These are phyloP conservation scores for Mycena chlorophos DNA, from an alignment of 768 basidiomycete species.

Conservation along the genomic window DNA sequence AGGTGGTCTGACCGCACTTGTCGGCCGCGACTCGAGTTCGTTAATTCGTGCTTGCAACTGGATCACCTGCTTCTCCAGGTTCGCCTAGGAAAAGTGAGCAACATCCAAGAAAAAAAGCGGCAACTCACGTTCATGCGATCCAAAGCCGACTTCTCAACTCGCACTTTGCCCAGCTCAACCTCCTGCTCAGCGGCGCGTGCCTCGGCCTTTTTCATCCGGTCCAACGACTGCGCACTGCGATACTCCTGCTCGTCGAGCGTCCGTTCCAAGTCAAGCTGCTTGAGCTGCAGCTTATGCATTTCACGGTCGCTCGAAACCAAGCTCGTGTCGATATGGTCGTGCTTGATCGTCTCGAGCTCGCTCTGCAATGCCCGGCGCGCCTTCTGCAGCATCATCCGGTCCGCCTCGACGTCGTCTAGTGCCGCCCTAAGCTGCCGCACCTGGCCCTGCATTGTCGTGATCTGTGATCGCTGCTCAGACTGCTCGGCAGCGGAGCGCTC, in stretches of 20 bases:
- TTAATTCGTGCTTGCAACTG: slow-evolving; percentile 81
- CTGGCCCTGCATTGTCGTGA: slow-evolving; percentile 81
- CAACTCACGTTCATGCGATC: slow-evolving; percentile 70
- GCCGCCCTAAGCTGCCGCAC: slow-evolving; percentile 80
- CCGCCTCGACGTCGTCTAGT: slow-evolving; percentile 83
- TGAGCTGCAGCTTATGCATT: slow-evolving; percentile 70
- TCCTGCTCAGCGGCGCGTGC: slow-evolving; percentile 73
- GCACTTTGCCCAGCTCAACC: slow-evolving; percentile 69
- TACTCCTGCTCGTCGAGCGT: slow-evolving; percentile 79
- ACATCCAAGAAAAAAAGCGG: background rate
- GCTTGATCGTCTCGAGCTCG: slow-evolving; percentile 77
- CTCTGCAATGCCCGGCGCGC: slow-evolving; percentile 79
- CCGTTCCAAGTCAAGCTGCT: slow-evolving; percentile 81
- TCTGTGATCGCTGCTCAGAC: slow-evolving; percentile 80
- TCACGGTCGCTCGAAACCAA: slow-evolving; percentile 73
- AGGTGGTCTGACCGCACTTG: slow-evolving; percentile 59
- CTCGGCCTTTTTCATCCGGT: slow-evolving; percentile 83
- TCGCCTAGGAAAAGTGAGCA: slow-evolving; percentile 50
- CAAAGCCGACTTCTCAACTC: slow-evolving; percentile 80
- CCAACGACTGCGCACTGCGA: slow-evolving; percentile 66
- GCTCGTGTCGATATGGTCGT: slow-evolving; percentile 68
- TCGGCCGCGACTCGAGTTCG: slow-evolving; percentile 79
- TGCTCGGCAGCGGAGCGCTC: slow-evolving; percentile 71
- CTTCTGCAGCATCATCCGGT: slow-evolving; percentile 75
- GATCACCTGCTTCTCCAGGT: slow-evolving; percentile 81